Percentiles rank a stretch among this genome's conserved stretches.
These are phyloP conservation scores for Entomortierella chlamydospora DNA, from an alignment of 192 early-diverging fungal genomes.

Conservation along the genomic window DNA sequence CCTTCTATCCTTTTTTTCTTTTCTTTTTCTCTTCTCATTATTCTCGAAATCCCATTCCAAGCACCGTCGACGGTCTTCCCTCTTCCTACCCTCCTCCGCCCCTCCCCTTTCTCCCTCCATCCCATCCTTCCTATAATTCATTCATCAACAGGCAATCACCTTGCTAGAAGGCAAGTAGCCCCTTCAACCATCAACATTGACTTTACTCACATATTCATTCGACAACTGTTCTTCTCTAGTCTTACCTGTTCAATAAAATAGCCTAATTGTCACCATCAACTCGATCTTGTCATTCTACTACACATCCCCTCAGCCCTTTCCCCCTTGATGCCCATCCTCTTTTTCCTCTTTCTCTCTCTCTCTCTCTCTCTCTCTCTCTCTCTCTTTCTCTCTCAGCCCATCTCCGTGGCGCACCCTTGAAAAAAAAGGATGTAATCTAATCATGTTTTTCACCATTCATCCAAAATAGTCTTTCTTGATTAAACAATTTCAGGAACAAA, in stretches of 20 bases:
- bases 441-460: background rate
- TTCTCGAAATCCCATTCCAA: conserved; percentile 40
- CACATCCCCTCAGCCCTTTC: too few species aligned
- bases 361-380: too few species aligned
- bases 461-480: background rate
- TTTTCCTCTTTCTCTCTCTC: background rate
- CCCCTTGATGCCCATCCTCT: background rate
- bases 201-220: background rate
- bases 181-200: background rate
- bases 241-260: too few species aligned
- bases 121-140: background rate
- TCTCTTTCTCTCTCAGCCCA: background rate
- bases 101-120: background rate
- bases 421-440: too few species aligned
- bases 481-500: conserved; percentile 8
- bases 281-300: too few species aligned
- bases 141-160: background rate
- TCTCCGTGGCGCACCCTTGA: too few species aligned
- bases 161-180: background rate
- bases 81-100: background rate
- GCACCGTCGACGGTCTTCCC: background rate
- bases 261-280: too few species aligned
- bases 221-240: too few species aligned
- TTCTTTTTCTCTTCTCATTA: background rate
- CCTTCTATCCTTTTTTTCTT: conserved; percentile 1